Percentiles rank a stretch among this genome's conserved stretches.
phyloP scores from a whole-genome alignment of 2,329 filamentous ascomycete species.

The Dothideomycetes sp. region DNA sequence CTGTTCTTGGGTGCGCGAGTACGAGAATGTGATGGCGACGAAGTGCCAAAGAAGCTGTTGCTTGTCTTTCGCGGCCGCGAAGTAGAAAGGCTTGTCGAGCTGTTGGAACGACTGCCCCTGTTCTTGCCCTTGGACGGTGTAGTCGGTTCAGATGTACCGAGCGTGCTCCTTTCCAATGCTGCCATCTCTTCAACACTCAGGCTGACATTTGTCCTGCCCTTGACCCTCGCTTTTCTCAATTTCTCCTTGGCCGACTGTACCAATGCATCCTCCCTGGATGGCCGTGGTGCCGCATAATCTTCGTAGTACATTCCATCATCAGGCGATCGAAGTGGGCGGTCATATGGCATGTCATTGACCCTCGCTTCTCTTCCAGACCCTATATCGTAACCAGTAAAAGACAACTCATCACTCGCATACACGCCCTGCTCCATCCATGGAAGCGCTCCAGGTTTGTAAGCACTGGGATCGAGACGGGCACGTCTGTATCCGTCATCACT shows the following conservation, averaged over 20 bases:
- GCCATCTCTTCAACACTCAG: conserved; percentile 72
- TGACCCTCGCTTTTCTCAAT: conserved; percentile 67
- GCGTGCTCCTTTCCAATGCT: conserved; percentile 57
- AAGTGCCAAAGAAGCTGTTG: conserved; percentile 24
- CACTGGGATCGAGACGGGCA: conserved; percentile 33
- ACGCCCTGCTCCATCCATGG: conserved; percentile 19
- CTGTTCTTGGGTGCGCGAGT: conserved; percentile 23
- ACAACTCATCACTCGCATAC: conserved; percentile 37
- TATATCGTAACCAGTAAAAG: conserved; percentile 41
- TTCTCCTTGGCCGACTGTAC: conserved; percentile 70
- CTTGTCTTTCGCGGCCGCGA: conserved; percentile 27
- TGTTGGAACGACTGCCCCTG: conserved; percentile 26
- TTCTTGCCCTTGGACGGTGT: conserved; percentile 21
- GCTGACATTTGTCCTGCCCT: conserved; percentile 69
- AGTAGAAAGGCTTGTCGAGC: conserved; percentile 27
- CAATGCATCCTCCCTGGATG: conserved; percentile 63
- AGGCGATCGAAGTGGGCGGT: conserved; percentile 39
- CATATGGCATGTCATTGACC: conserved; percentile 29
- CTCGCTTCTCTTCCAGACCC: conserved; percentile 32
- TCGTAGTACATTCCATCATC: conserved; percentile 22
- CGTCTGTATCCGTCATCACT: conserved; percentile 36
- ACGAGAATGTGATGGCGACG: conserved; percentile 21
- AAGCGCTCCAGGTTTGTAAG: conserved; percentile 21
- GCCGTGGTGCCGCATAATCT: conserved; percentile 15
- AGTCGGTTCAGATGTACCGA: conserved; percentile 17